Evolutionary conservation across 2,329 filamentous ascomycete species (phyloP), one percentile per base, ranked within the genome.

Genomic region (Raffaelea arxii): DNA sequence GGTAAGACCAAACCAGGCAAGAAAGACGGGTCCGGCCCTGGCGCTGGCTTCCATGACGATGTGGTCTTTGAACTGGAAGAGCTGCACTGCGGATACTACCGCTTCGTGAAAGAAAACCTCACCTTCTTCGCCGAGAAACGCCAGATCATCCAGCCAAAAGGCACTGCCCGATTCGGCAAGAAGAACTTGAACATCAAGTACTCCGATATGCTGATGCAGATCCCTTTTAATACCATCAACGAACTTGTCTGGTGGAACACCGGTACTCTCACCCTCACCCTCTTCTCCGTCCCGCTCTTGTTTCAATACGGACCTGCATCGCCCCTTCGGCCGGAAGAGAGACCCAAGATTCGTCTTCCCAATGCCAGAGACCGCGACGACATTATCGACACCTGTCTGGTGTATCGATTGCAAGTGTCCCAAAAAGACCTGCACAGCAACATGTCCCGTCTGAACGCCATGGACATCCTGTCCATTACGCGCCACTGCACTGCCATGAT

Each of bases 241-340:
- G 68, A 75, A 43, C 55, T 72, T 9, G 59, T 76, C 2, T 54
- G 65, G 59, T 58, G 58, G 25, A 27, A 55, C 19, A 43, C 64
- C 51, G 46, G 61, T 50, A 61, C 65, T 0, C 55, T 79, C 16
- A 72, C 70, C 0, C 53, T 82, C 3, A 72, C 76, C 0, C 67
- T 82, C 1, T 49, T 37, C 9, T 63, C 56, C 19, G 68, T 72
- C 25, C 66, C 75, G 2, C 71, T 77, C 44, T 77, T 75, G 44
- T 53, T 56, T 24, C n/a, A n/a, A n/a, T n/a, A n/a, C n/a, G n/a
- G n/a, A n/a, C n/a, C n/a, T n/a, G n/a, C n/a, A n/a, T n/a, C n/a
- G n/a, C n/a, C n/a, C n/a, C n/a, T n/a, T n/a, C n/a, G n/a, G n/a
- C n/a, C n/a, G n/a, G n/a, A n/a, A n/a, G n/a, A n/a, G n/a, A n/a